These are phyloP conservation scores for Heritiera littoralis DNA, from an alignment of 345 rosid genomes.

Conservation along the genomic window DNA sequence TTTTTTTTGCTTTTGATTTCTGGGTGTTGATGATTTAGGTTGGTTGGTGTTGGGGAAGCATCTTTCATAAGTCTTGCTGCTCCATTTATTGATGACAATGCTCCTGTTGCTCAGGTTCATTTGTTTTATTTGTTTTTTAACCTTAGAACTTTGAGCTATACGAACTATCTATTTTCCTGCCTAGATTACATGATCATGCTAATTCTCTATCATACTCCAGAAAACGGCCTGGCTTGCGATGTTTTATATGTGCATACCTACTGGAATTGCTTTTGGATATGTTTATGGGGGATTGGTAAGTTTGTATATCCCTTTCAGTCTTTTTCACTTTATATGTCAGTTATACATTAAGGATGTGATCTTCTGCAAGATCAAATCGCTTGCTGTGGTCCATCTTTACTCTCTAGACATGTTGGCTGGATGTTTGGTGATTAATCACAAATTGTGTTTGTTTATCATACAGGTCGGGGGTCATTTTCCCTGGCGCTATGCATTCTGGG, in stretches of 20 bases:
- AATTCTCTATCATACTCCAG: slow-evolving; percentile 41
- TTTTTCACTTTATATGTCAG: background rate
- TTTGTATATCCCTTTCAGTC: background rate
- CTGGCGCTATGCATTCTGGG: slow-evolving; percentile 90
- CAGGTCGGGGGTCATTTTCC: slow-evolving; percentile 55
- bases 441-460: slow-evolving; percentile 15
- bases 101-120: slow-evolving; percentile 71
- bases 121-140: background rate
- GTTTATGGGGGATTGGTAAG: slow-evolving; percentile 91
- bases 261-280: slow-evolving; percentile 87
- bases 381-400: background rate
- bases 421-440: background rate
- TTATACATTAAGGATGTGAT: background rate
- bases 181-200: background rate
- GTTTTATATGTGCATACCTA: slow-evolving; percentile 96
- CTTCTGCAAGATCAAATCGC: background rate
- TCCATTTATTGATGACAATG: slow-evolving; percentile 91
- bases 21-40: slow-evolving; percentile 44
- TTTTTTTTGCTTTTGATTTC: background rate
- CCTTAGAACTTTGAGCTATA: background rate
- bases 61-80: slow-evolving; percentile 98
- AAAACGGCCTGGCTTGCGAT: slow-evolving; percentile 86
- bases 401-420: background rate
- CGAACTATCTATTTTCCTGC: background rate
- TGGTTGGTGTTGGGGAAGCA: slow-evolving; percentile 98